Evolutionary conservation across 306 rosid species (phyloP), one percentile per base, ranked within the genome.

Genomic region (Fragaria iinumae): DNA sequence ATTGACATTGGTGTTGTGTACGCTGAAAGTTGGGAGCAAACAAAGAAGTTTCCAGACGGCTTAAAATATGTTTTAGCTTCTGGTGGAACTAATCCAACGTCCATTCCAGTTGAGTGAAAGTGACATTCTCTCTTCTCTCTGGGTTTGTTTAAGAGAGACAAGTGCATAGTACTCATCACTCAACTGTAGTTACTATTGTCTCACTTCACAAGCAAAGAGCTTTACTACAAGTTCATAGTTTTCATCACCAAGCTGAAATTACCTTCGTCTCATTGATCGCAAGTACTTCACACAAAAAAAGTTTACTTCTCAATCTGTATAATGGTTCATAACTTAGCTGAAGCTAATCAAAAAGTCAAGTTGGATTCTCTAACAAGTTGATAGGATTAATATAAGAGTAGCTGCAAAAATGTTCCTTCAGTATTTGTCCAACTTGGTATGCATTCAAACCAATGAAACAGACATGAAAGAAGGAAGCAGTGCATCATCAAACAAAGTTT

Each of bases 121-220:
- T 57, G 68, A 39, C 23, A 53, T 13, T 8, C 17, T 71, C 29
- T 27, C 3, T 52, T 41, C 47, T 53, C 50, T 52, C 1, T 71
- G 45, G 39, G 66, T 21, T 13, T 13, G 21, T 27, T 62, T 11
- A 13, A 11, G 2, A 11, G 2, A 62, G 21, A 32, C 43, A 62
- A 32, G 16, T 29, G 17, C 77, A 41, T 57, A 60, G 59, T 60
- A 25, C 47, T 60, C 45, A 44, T 60, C 77, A 38, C 64, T 52
- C 9, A 38, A 62, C 65, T 76, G 65, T 11, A 48, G 72, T 48
- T 39, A 34, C 50, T 36, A 14, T 16, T 36, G 43, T 36, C 44
- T 14, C 65, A 11, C 9, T 75, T 75, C 49, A 64, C 16, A 1
- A 75, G 79, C 21, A 76, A 49, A 14, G 27, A 66, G 69, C 66